Conservation (phyloP, 495 filamentous ascomycete species). For the Lasiosphaeriaceae sp. region DNA sequence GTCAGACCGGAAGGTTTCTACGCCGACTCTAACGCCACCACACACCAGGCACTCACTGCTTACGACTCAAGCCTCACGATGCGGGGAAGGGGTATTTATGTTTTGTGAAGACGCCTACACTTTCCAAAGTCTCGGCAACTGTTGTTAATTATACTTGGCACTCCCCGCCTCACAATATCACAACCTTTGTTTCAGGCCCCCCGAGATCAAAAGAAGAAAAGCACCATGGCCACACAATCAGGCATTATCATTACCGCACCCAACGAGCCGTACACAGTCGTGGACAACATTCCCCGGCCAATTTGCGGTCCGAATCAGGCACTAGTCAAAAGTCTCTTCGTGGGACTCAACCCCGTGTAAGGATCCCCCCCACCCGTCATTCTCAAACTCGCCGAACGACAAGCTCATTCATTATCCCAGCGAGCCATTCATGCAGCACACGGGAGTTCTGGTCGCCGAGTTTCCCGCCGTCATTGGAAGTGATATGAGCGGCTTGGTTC, state of each 20-base stretch:
- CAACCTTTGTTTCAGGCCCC: background rate
- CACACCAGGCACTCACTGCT: background rate
- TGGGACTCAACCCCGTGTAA: constrained; percentile 47
- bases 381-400: background rate
- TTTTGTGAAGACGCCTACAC: background rate
- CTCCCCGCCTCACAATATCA: too few relatives aligned
- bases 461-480: constrained; percentile 49
- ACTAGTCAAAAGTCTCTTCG: constrained; percentile 55
- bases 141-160: too few relatives aligned
- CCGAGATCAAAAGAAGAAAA: background rate
- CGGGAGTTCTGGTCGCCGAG: constrained; percentile 15
- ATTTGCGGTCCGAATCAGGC: constrained; percentile 46
- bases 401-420: constrained; percentile 1
- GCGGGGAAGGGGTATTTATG: background rate
- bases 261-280: constrained; percentile 17
- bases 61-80: background rate
- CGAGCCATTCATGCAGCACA: constrained; percentile 20
- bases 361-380: background rate
- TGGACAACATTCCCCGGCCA: constrained; percentile 16
- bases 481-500: constrained; percentile 64
- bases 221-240: constrained; percentile 22
- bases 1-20: background rate
- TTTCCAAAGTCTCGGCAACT: too few relatives aligned
- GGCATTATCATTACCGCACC: constrained; percentile 19
- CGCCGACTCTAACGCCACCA: background rate